Evolutionary conservation across 169 alveolate genomes (phyloP).

Genomic region (Eimeria falciformis): DNA sequence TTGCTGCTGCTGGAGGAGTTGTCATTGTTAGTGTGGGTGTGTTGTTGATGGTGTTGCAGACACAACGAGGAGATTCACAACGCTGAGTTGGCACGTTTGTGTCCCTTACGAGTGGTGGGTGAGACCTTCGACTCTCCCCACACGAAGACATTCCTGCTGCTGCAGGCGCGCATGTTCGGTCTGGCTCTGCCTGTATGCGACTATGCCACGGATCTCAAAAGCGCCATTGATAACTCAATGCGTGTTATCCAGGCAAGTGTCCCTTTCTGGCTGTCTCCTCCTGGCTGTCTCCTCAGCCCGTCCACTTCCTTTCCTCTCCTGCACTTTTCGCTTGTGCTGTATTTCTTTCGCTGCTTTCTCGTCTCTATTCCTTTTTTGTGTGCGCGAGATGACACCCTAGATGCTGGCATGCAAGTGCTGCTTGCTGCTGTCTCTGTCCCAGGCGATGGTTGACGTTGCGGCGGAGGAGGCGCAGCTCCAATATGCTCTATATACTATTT

Average conservation of each 20-base stretch:
- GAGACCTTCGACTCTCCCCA: constrained; percentile 77
- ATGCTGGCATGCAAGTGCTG: constrained; percentile 1
- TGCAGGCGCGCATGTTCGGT: constrained; percentile 81
- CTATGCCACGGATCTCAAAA: constrained; percentile 80
- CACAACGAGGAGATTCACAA: constrained; percentile 82
- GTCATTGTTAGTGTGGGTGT: too few species aligned
- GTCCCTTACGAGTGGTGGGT: constrained; percentile 68
- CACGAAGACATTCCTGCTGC: constrained; percentile 81
- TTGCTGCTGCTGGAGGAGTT: constrained; percentile 36
- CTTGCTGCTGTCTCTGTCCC: constrained; percentile 6
- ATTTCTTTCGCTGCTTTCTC: too few species aligned
- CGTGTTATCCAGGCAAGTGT: constrained; percentile 73
- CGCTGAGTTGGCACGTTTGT: constrained; percentile 74
- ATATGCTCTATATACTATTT: constrained; percentile 64
- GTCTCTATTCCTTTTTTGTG: too few species aligned
- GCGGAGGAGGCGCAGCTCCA: constrained; percentile 80
- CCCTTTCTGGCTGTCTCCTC: background rate
- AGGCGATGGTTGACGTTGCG: constrained; percentile 81
- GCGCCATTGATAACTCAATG: constrained; percentile 79
- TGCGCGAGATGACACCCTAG: constrained; percentile 1
- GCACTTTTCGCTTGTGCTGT: too few species aligned
- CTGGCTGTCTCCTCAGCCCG: background rate
- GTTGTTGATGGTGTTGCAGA: constrained; percentile 19
- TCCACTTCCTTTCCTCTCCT: background rate
- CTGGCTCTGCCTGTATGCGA: constrained; percentile 78